Base-by-base conservation (phyloP, 129 eudicot species). In the Artemisia annua region DNA sequence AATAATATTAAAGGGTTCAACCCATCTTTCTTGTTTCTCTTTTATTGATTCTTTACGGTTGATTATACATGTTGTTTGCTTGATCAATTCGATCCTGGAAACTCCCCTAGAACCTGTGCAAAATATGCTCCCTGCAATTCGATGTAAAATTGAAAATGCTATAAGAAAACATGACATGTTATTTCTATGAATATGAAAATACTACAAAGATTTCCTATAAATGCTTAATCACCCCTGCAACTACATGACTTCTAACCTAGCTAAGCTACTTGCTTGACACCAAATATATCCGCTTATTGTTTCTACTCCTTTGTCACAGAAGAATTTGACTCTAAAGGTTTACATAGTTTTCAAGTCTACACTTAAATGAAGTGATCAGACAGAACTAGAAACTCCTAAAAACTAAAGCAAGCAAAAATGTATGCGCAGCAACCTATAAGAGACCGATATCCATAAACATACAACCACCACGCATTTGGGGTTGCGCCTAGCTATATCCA, bases 71-170 rank as follows among this genome's bases (percentile, higher is more conserved):
- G n/a, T n/a, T n/a, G n/a, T n/a, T n/a, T n/a, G n/a, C n/a, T n/a
- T n/a, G n/a, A n/a, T n/a, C n/a, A n/a, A n/a, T n/a, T n/a, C n/a
- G n/a, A n/a, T n/a, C n/a, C n/a, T n/a, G n/a, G n/a, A n/a, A n/a
- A n/a, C n/a, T n/a, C n/a, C n/a, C n/a, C n/a, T n/a, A n/a, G n/a
- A n/a, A n/a, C n/a, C n/a, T n/a, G n/a, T n/a, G n/a, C n/a, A n/a
- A n/a, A n/a, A n/a, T n/a, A n/a, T n/a, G 76, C 96, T 84, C 66
- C 98, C 98, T 93, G 92, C 75, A 72, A 65, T 28, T 28, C 54
- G 16, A 68, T 56, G 70, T 22, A 43, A 62, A 22, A 15, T 11
- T 12, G 59, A 50, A n/a, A 44, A 59, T 48, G 63, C 19, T 65
- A n/a, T 44, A 43, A 66, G 5, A 53, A 63, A 60, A 48, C 46